Evolutionary conservation across 805 yeast species (phyloP), one percentile per base, ranked within the genome.

Genomic region (Starmerella stellata): DNA sequence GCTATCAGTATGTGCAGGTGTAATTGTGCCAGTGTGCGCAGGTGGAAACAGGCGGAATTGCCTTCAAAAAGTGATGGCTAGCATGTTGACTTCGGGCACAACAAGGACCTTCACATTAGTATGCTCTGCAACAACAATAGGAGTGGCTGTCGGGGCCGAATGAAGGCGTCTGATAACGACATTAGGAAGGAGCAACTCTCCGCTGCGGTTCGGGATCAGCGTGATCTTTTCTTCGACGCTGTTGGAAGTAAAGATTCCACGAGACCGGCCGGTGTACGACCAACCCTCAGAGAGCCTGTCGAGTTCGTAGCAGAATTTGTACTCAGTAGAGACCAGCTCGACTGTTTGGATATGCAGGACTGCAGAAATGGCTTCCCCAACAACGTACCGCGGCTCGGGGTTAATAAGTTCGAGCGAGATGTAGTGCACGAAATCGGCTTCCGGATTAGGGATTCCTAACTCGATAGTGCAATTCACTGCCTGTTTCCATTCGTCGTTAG

Each of bases 261-360:
- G 64, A 42, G 72, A 72, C 44, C 69, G 64, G 0, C 96, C 96
- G 4, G 81, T 72, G 4, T 83, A 60, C 2, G 82, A 53, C 96
- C 96, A 87, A 38, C 65, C 68, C 19, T 82, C 94, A 21, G 63
- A 63, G 21, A 65, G 69, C 21, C 68, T 65, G 15, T 58, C 55
- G 1, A 78, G 50, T 15, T 67, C 69, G 29, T 72, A 59, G 37
- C 63, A 62, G 48, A 68, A 71, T 5, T 37, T 39, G 11, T 34
- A 30, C 14, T 23, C 30, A 17, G 7, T 15, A 2, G 30, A 24
- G 21, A 35, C 41, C 7, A 46, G 25, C 7, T 38, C 21, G 13
- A 38, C 21, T 15, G 49, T 39, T 5, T 58, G 54, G 3, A 80
- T 55, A 0, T 44, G 46, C 19, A 78, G 52, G 7, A 46, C 51